Conservation (phyloP, 768 basidiomycete genomes). For the Rhizopogon roseolus region DNA sequence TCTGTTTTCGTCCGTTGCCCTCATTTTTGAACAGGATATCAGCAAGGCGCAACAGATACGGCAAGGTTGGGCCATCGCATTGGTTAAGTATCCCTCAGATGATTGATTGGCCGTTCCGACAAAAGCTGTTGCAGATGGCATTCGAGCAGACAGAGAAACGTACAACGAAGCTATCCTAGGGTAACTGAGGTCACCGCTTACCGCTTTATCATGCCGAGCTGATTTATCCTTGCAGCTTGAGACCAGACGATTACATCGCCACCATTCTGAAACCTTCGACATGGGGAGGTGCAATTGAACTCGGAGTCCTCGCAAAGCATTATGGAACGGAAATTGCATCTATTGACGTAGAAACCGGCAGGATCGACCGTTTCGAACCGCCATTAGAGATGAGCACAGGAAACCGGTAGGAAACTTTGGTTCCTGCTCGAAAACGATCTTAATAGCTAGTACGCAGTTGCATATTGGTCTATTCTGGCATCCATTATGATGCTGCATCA, state of each 20-base stretch:
- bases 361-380: constrained; percentile 78
- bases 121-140: constrained; percentile 80
- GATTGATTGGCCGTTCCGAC: not conserved
- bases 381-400: constrained; percentile 34
- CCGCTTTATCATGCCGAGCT: not conserved
- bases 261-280: constrained; percentile 76
- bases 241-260: constrained; percentile 65
- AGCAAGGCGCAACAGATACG: constrained; percentile 67
- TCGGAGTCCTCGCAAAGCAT: constrained; percentile 78
- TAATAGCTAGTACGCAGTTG: constrained; percentile 35
- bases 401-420: constrained; percentile 17
- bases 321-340: constrained; percentile 84
- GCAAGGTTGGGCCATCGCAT: constrained; percentile 46
- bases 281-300: constrained; percentile 97
- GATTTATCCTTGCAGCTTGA: constrained; percentile 33
- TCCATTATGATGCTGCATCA: constrained; percentile 92
- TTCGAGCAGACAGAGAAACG: constrained; percentile 60
- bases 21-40: constrained; percentile 82
- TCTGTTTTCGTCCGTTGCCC: constrained; percentile 81
- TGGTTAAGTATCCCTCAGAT: not conserved
- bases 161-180: constrained; percentile 88
- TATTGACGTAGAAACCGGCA: constrained; percentile 88
- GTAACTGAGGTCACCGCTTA: constrained; percentile 32
- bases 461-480: constrained; percentile 89
- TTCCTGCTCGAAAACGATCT: not conserved